Evolutionary conservation across 768 basidiomycete genomes (phyloP).

Genomic region (Tulasnella sp.): DNA sequence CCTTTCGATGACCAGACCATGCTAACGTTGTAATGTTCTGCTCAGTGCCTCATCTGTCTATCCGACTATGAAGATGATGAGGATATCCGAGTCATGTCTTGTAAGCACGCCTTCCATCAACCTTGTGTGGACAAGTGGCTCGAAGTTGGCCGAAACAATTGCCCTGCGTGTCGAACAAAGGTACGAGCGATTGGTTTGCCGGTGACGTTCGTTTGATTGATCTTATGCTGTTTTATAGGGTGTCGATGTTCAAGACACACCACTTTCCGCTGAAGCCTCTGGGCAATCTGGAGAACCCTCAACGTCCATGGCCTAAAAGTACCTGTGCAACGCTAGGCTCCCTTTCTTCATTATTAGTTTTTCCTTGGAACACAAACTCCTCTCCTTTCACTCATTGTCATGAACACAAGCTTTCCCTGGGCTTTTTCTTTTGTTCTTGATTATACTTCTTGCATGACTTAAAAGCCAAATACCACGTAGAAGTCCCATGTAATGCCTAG

Average conservation of each 20-base stretch:
- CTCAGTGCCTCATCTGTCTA: constrained; percentile 80
- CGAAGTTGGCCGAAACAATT: constrained; percentile 76
- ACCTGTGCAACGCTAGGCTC: not conserved
- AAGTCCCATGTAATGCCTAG: not conserved
- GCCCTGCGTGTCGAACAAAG: constrained; percentile 74
- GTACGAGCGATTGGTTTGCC: constrained; percentile 15
- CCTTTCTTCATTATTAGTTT: not conserved
- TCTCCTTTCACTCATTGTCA: not conserved
- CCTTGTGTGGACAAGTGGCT: constrained; percentile 81
- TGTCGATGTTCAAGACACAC: not conserved
- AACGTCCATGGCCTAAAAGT: not conserved
- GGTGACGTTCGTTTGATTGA: not conserved
- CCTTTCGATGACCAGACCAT: not conserved
- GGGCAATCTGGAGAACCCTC: not conserved
- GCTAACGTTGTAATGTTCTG: not conserved
- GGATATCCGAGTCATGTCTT: constrained; percentile 69
- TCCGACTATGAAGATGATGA: constrained; percentile 76
- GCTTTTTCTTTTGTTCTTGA: not conserved
- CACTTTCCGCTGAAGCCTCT: not conserved
- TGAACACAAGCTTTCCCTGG: not conserved
- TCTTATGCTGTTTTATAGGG: not conserved
- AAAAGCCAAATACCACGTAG: not conserved
- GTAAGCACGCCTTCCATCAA: constrained; percentile 87
- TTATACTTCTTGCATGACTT: not conserved
- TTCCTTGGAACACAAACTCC: not conserved